Conservation (phyloP, 768 basidiomycete species). For the Dentipellis fragilis region DNA sequence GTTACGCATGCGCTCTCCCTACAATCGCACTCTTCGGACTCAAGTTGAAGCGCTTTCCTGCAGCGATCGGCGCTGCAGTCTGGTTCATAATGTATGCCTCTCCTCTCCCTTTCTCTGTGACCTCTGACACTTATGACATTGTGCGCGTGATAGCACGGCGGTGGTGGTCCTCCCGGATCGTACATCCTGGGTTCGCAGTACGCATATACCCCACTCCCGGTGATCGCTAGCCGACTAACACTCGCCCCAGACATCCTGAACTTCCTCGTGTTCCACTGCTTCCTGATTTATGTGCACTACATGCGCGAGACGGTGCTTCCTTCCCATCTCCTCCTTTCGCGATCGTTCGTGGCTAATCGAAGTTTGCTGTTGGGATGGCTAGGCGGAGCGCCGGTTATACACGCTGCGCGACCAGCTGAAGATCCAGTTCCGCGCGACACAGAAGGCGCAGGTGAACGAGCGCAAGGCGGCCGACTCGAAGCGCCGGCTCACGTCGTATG, state of each 20-base stretch:
- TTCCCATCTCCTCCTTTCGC: constrained; percentile 6
- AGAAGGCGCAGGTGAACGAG: constrained; percentile 55
- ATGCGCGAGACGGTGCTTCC: constrained; percentile 29
- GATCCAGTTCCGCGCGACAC: constrained; percentile 41
- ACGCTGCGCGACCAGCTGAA: constrained; percentile 44
- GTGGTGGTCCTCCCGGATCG: constrained; percentile 26
- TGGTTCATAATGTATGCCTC: constrained; percentile 45
- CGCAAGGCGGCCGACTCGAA: constrained; percentile 74
- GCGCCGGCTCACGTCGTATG: constrained; percentile 71
- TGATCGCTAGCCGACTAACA: constrained; percentile 3
- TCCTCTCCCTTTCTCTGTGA: background rate
- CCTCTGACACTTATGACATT: background rate
- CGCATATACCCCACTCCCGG: constrained; percentile 9
- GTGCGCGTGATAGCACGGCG: background rate
- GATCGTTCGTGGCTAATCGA: background rate
- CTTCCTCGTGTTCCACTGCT: constrained; percentile 69
- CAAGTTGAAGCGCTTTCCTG: constrained; percentile 56
- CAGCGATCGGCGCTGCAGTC: constrained; percentile 42
- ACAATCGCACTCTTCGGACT: constrained; percentile 67
- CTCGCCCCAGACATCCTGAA: constrained; percentile 44
- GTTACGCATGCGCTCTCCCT: constrained; percentile 32
- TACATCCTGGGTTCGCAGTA: constrained; percentile 28
- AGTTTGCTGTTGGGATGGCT: no score
- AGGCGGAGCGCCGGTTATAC: constrained; percentile 39
- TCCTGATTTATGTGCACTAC: constrained; percentile 61